Evolutionary conservation across 2,329 filamentous ascomycete genomes (phyloP).

Genomic region (Tolypocladium tropicale): DNA sequence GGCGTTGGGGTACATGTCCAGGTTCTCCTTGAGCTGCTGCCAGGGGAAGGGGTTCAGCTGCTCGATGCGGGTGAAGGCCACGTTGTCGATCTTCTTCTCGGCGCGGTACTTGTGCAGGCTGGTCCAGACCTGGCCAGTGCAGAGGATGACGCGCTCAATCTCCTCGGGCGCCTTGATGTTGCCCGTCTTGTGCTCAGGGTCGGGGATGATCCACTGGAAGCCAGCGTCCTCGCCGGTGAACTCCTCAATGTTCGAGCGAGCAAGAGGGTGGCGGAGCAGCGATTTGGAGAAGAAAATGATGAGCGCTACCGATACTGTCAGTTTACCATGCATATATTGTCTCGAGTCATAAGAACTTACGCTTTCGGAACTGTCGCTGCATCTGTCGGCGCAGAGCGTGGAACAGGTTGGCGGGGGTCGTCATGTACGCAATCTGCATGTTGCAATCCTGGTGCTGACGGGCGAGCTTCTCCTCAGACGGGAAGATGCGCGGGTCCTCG

Average conservation of each 20-base stretch:
- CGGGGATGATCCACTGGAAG: slow-evolving; percentile 94
- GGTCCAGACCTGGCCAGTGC: slow-evolving; percentile 88
- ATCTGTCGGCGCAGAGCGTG: slow-evolving; percentile 94
- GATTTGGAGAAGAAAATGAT: slow-evolving; percentile 98
- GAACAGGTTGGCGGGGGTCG: slow-evolving; percentile 92
- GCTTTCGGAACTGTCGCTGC: slow-evolving; percentile 98
- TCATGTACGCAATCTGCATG: slow-evolving; percentile 97
- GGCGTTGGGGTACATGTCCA: slow-evolving; percentile 94
- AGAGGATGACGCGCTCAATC: slow-evolving; percentile 90
- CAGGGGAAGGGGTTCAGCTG: slow-evolving; percentile 99
- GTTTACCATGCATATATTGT: neutral
- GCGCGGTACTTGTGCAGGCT: slow-evolving; percentile 85
- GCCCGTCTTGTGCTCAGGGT: slow-evolving; percentile 70
- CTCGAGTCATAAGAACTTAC: slow-evolving; percentile 42
- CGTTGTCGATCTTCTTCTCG: slow-evolving; percentile 76
- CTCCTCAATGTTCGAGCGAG: slow-evolving; percentile 81
- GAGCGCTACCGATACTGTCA: slow-evolving; percentile 47
- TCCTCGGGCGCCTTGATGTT: slow-evolving; percentile 70
- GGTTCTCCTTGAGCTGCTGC: slow-evolving; percentile 91
- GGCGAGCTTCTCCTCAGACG: slow-evolving; percentile 75
- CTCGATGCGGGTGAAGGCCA: slow-evolving; percentile 90
- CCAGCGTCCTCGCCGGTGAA: slow-evolving; percentile 76
- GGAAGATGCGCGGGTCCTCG: slow-evolving; percentile 92
- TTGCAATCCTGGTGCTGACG: slow-evolving; percentile 99
- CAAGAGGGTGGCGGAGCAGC: slow-evolving; percentile 85